A percentile compares a stretch with the other conserved stretches of the same genome.
phyloP scores from a whole-genome alignment of 1,139 yeast genomes.

The Lodderomyces theae region DNA sequence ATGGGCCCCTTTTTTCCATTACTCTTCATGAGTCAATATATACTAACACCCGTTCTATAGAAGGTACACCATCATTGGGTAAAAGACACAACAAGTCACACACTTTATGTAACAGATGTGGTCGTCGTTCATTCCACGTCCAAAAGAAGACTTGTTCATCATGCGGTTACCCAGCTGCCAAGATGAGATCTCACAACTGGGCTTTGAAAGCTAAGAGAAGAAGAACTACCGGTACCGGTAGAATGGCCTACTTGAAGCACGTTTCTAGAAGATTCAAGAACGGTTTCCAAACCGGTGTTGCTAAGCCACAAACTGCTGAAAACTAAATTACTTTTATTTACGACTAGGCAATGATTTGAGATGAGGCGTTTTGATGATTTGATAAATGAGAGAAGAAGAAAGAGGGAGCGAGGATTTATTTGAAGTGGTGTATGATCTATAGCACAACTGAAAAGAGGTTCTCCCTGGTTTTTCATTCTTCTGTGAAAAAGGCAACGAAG shows the following conservation, averaged over 20 bases:
- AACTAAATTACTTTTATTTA: no score
- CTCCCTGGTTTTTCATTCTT: no score
- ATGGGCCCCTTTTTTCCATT: neutral
- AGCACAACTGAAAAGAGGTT: no score
- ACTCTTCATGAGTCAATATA: neutral
- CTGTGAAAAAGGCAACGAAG: no score
- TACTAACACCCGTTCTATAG: conserved; percentile 38
- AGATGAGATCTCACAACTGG: conserved; percentile 99
- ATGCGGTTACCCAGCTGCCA: conserved; percentile 99
- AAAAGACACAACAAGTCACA: conserved; percentile 99
- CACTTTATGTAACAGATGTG: conserved; percentile 99
- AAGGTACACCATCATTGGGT: conserved; percentile 99
- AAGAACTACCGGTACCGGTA: conserved; percentile 99
- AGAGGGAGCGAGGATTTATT: no score
- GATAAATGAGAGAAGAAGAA: no score
- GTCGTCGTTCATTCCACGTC: conserved; percentile 97
- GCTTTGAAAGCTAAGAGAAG: conserved; percentile 99
- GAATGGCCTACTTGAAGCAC: conserved; percentile 97
- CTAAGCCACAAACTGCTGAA: conserved; percentile 45
- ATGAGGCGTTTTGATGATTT: neutral
- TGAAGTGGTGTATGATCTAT: no score
- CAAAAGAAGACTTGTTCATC: conserved; percentile 99
- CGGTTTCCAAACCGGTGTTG: conserved; percentile 93
- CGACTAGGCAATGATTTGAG: no score
- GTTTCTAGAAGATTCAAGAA: conserved; percentile 98